Conservation (phyloP, 768 basidiomycete genomes). For the Psilocybe cubensis region DNA sequence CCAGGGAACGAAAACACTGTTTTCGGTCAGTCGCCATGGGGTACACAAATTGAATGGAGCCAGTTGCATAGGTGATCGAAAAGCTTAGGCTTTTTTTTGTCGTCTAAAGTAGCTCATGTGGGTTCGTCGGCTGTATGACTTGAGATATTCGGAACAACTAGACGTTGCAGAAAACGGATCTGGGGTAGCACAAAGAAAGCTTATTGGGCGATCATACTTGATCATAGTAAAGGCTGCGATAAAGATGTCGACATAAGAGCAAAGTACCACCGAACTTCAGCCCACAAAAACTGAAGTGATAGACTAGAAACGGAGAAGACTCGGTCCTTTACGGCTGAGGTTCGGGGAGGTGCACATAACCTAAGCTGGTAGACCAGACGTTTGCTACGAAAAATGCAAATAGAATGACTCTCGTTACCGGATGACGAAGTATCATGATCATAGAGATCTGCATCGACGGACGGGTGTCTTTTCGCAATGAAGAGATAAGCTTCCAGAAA, state of each 20-base stretch:
- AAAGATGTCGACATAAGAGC: conserved; percentile 13
- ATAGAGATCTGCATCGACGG: conserved; percentile 1
- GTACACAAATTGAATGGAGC: conserved; percentile 16
- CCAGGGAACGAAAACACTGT: conserved; percentile 28
- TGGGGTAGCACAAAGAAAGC: conserved; percentile 11
- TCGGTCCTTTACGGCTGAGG: conserved; percentile 26
- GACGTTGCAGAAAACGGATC: conserved; percentile 7
- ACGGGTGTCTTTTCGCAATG: background rate
- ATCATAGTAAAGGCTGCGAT: conserved; percentile 10
- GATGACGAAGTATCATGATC: background rate
- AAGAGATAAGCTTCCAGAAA: background rate
- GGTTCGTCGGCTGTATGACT: conserved; percentile 20
- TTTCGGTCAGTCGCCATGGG: conserved; percentile 24
- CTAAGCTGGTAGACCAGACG: background rate
- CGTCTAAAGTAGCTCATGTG: conserved; percentile 20
- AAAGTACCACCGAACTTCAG: conserved; percentile 25
- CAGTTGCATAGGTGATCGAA: conserved; percentile 15
- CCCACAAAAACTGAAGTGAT: conserved; percentile 18
- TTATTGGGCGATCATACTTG: conserved; percentile 10
- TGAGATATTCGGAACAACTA: conserved; percentile 27
- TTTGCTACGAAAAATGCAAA: conserved; percentile 1
- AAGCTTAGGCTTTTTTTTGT: conserved; percentile 15
- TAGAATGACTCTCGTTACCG: conserved; percentile 2
- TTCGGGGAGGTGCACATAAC: conserved; percentile 12
- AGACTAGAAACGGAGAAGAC: conserved; percentile 23